These are phyloP conservation scores for Vigna trinervia DNA, from an alignment of 306 rosid species.

Conservation along the genomic window DNA sequence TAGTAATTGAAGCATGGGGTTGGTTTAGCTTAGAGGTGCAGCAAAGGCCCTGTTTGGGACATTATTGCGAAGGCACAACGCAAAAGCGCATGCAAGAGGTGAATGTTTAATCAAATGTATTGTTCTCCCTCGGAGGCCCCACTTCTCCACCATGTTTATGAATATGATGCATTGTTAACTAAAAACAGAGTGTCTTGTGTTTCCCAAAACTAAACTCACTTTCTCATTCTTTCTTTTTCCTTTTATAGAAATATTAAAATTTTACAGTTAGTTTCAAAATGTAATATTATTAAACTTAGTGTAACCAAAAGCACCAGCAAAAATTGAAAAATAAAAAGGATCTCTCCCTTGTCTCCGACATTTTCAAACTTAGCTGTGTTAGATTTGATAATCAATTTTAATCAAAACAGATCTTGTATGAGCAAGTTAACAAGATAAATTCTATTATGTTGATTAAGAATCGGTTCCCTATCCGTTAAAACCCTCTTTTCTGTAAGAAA, in stretches of 20 bases:
- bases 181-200: not conserved
- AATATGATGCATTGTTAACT: not conserved
- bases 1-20: slow-evolving; percentile 50
- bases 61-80: slow-evolving; percentile 49
- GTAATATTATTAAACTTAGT: no score
- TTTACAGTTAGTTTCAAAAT: no score
- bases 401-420: no score
- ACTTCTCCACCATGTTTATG: not conserved
- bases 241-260: not conserved
- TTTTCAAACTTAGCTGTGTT: no score
- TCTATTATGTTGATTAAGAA: no score
- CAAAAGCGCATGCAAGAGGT: slow-evolving; percentile 56
- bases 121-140: not conserved
- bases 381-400: no score
- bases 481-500: no score
- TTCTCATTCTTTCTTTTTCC: not conserved
- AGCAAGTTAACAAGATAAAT: no score
- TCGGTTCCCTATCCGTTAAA: no score
- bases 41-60: slow-evolving; percentile 55
- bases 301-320: no score
- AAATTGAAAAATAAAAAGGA: no score
- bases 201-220: not conserved
- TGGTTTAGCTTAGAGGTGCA: slow-evolving; percentile 70
- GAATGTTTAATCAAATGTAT: slow-evolving; percentile 37
- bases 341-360: no score